Evolutionary conservation across 2,329 filamentous ascomycete genomes (phyloP).

Genomic region (Didymella arachidicola): DNA sequence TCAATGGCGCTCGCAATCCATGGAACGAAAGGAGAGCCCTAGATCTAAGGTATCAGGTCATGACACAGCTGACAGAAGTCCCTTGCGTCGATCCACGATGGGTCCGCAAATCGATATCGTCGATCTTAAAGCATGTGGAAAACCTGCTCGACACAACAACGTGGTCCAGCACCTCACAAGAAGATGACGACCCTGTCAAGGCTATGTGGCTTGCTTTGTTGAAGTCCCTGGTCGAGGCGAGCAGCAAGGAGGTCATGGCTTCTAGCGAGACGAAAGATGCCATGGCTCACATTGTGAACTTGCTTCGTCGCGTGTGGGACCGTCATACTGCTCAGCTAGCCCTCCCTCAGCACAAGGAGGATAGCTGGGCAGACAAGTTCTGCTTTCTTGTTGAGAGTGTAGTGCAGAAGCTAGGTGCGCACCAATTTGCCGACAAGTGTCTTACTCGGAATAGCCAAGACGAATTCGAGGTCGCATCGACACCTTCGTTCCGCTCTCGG

Average conservation of each 20-base stretch:
- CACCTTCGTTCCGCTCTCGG: slow-evolving; percentile 67
- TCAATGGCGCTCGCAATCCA: slow-evolving; percentile 65
- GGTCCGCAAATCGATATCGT: slow-evolving; percentile 75
- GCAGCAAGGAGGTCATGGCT: slow-evolving; percentile 87
- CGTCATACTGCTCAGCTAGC: slow-evolving; percentile 55
- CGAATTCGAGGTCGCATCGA: slow-evolving; percentile 68
- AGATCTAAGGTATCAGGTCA: slow-evolving; percentile 57
- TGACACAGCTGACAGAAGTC: slow-evolving; percentile 72
- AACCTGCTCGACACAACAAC: slow-evolving; percentile 60
- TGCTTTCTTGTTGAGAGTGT: slow-evolving; percentile 61
- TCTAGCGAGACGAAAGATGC: slow-evolving; percentile 83
- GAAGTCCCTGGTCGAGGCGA: slow-evolving; percentile 69
- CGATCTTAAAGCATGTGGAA: slow-evolving; percentile 70
- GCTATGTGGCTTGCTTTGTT: slow-evolving; percentile 70
- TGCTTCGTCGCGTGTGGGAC: slow-evolving; percentile 75
- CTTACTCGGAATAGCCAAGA: slow-evolving; percentile 63
- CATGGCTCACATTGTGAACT: slow-evolving; percentile 73
- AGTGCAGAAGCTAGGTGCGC: slow-evolving; percentile 59
- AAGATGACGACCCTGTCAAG: slow-evolving; percentile 59
- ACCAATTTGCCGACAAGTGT: slow-evolving; percentile 60
- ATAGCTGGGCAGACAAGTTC: slow-evolving; percentile 59
- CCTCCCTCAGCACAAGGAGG: slow-evolving; percentile 43
- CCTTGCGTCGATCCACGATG: slow-evolving; percentile 85
- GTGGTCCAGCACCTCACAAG: slow-evolving; percentile 51
- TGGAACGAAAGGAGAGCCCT: slow-evolving; percentile 80